Conservation (phyloP, 108 stramenopile genomes). For the Cyclotella kingstonii region DNA sequence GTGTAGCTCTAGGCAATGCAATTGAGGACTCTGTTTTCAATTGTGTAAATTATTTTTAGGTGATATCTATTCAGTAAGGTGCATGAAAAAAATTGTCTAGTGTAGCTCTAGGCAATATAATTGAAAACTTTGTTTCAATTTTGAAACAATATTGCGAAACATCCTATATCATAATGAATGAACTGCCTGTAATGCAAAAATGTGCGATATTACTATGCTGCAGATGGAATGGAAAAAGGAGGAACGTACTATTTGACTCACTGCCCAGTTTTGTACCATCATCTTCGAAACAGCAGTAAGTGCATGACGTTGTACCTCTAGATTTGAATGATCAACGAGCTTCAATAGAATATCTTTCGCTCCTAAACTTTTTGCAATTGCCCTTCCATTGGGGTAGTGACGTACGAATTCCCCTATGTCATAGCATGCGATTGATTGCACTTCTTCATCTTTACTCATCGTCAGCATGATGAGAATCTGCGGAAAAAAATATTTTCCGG, state of each 20-base stretch:
- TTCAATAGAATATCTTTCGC: constrained; percentile 95
- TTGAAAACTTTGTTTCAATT: too few species aligned
- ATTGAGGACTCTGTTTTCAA: too few species aligned
- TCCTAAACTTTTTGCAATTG: constrained; percentile 83
- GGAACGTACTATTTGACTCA: background rate
- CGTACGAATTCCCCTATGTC: constrained; percentile 97
- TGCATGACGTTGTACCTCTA: constrained; percentile 93
- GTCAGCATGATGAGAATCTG: constrained; percentile 82
- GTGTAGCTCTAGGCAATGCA: too few species aligned
- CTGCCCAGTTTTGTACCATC: constrained; percentile 89
- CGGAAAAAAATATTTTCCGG: background rate
- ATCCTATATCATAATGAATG: background rate
- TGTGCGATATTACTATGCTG: too few species aligned
- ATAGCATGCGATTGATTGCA: constrained; percentile 93
- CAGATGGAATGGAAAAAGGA: background rate
- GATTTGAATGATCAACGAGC: constrained; percentile 91
- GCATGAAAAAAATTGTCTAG: too few species aligned
- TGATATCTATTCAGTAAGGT: too few species aligned
- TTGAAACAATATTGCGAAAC: background rate
- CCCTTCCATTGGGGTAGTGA: constrained; percentile 94
- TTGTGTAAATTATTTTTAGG: too few species aligned
- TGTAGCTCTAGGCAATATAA: too few species aligned
- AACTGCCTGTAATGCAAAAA: constrained; percentile 3
- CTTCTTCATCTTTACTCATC: constrained; percentile 79
- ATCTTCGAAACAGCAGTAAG: constrained; percentile 95